Percentiles rank a stretch among this genome's conserved stretches.
Evolutionary conservation across 1,139 yeast species (phyloP).

Genomic region (Hansenula lynferdii): DNA sequence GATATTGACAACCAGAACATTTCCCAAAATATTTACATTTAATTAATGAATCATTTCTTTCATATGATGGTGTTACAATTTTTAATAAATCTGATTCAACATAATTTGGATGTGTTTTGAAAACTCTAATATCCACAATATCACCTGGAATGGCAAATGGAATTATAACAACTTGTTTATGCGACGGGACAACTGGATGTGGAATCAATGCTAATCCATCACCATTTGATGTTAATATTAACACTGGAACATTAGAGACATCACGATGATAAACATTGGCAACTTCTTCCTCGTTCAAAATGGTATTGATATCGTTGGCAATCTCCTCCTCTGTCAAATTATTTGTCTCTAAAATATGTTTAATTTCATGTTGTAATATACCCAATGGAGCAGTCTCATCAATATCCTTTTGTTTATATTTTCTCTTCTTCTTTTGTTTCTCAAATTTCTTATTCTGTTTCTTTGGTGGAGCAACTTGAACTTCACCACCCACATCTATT

Average conservation of each 20-base stretch:
- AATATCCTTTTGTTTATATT: constrained; percentile 51
- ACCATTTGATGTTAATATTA: constrained; percentile 68
- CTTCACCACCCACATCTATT: background rate
- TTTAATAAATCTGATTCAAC: constrained; percentile 71
- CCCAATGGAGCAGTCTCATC: constrained; percentile 85
- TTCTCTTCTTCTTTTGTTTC: constrained; percentile 33
- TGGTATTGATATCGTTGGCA: constrained; percentile 56
- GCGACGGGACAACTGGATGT: constrained; percentile 44
- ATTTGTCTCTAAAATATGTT: constrained; percentile 44
- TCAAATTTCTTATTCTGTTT: constrained; percentile 10
- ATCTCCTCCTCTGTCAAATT: constrained; percentile 43
- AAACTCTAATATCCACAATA: constrained; percentile 59
- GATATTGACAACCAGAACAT: constrained; percentile 94
- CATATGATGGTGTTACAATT: constrained; percentile 38
- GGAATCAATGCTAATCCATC: constrained; percentile 65
- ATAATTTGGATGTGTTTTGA: constrained; percentile 72
- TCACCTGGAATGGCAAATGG: constrained; percentile 94
- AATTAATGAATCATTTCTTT: constrained; percentile 51
- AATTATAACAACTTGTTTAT: constrained; percentile 48
- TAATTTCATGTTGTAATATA: constrained; percentile 70
- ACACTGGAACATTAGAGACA: constrained; percentile 53
- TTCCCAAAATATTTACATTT: constrained; percentile 72
- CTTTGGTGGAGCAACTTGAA: background rate
- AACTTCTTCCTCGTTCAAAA: constrained; percentile 55
- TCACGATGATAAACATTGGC: constrained; percentile 51